phyloP scores from a whole-genome alignment of 83 land plant species.

The Larix sibirica region DNA sequence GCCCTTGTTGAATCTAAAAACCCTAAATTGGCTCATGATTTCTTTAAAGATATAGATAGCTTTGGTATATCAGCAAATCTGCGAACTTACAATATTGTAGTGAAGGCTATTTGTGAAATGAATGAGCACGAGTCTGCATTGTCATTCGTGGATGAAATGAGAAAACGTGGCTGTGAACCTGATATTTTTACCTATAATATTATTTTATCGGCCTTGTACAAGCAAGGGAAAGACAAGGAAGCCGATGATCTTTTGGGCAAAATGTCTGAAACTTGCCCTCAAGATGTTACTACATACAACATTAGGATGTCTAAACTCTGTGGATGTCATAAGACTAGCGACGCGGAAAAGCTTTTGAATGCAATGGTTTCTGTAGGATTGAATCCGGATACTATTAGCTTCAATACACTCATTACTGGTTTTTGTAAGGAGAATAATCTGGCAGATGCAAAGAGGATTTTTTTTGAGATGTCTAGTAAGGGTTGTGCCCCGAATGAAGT shows the following conservation, averaged over 20 bases:
- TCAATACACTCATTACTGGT: slow-evolving; percentile 24
- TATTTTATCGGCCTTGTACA: too few species aligned
- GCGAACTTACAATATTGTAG: slow-evolving; percentile 24
- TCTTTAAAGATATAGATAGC: slow-evolving; percentile 1
- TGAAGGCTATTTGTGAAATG: slow-evolving; percentile 23
- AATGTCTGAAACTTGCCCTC: too few species aligned
- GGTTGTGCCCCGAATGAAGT: too few species aligned
- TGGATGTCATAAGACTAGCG: too few species aligned
- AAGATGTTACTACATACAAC: too few species aligned
- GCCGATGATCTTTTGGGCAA: too few species aligned
- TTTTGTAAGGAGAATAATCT: slow-evolving; percentile 13
- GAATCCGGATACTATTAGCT: slow-evolving; percentile 24
- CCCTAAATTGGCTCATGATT: background rate
- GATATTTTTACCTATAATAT: too few species aligned
- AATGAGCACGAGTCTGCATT: slow-evolving; percentile 14
- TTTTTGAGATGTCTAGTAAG: too few species aligned
- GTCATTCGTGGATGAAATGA: slow-evolving; percentile 29
- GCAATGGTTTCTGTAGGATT: slow-evolving; percentile 2
- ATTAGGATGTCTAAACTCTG: too few species aligned
- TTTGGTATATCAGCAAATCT: slow-evolving; percentile 22
- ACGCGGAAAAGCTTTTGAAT: too few species aligned
- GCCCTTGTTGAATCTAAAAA: slow-evolving; percentile 19
- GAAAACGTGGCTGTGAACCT: background rate
- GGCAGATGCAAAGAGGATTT: slow-evolving; percentile 23
- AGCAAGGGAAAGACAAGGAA: too few species aligned